Evolutionary conservation across 2,329 filamentous ascomycete genomes (phyloP), one percentile per base, ranked within the genome.

Genomic region (Paraphoma chrysanthemicola): DNA sequence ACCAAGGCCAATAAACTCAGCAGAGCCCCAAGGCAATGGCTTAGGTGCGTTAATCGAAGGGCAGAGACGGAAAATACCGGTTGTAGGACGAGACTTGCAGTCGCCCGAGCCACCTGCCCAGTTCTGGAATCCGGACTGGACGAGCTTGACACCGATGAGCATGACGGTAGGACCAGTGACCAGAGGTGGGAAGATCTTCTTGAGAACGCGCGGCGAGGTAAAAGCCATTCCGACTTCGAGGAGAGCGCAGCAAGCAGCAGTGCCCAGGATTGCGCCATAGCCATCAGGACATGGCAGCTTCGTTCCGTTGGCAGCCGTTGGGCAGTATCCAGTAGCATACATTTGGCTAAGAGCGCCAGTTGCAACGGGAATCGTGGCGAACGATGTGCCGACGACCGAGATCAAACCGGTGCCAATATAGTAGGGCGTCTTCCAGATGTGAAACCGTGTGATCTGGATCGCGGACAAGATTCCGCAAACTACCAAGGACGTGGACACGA

Each of bases 361-460:
- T 1, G 90, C 90, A 28, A 93, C 86, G 3, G 89, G 86, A 58
- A 93, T 91, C 57, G 90, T 88, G 44, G 89, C 83, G 71, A 94
- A 94, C 0, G 90, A 91, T 14, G 92, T 89, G 14, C 90, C 90
- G 3, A 92, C 90, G 3, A 93, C 92, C 0, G 89, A 92, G 55
- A 95, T 88, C 23, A 95, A 78, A 2, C 92, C 92, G 0, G 92
- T 95, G 10, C 92, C 74, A 16, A 77, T 60, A 36, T 73, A 76
- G 56, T 93, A 93, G 2, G 85, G 86, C 0, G 91, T 91, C 62
- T 85, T 85, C 63, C 82, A 85, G 65, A 95, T 87, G 65, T 88
- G 89, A 58, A 95, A 89, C 16, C 67, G 83, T 0, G 89, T 91
- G 63, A 95, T 93, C 70, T 96, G 91, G 16, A 95, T 81, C 6